Evolutionary conservation across 306 rosid genomes (phyloP).

Genomic region (Phaseolus lunatus): DNA sequence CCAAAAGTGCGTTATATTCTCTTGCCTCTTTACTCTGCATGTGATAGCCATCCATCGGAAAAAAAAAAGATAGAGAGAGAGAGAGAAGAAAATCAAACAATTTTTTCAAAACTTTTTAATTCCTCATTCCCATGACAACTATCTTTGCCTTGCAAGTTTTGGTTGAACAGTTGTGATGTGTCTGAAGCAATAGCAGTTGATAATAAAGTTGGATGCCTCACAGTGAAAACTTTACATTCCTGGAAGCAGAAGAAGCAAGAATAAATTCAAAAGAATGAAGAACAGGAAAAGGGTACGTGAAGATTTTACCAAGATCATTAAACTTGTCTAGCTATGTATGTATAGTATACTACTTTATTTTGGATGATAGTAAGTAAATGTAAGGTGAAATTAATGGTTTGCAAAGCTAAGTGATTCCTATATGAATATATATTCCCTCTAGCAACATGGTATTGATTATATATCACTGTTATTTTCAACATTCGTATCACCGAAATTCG

Average conservation of each 20-base stretch:
- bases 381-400: constrained; percentile 50
- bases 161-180: constrained; percentile 28
- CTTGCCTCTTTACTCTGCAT: constrained; percentile 47
- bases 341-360: constrained; percentile 10
- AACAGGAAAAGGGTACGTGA: constrained; percentile 39
- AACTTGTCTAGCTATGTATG: constrained; percentile 23
- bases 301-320: constrained; percentile 42
- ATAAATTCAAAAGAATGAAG: constrained; percentile 64
- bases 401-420: constrained; percentile 58
- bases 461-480: constrained; percentile 64
- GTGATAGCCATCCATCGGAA: constrained; percentile 52
- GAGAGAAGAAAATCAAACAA: constrained; percentile 35
- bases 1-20: constrained; percentile 53
- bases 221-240: constrained; percentile 42
- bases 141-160: constrained; percentile 20
- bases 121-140: constrained; percentile 28
- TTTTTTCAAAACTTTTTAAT: constrained; percentile 26
- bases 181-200: constrained; percentile 40
- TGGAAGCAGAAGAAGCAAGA: constrained; percentile 46
- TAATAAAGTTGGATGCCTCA: constrained; percentile 46
- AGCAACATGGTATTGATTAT: constrained; percentile 48
- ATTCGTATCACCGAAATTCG: constrained; percentile 72
- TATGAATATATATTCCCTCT: constrained; percentile 51
- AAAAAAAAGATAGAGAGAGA: neutral
- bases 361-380: constrained; percentile 47